These are phyloP conservation scores for Candida neerlandica DNA, from an alignment of 1,139 yeast genomes.

Conservation along the genomic window DNA sequence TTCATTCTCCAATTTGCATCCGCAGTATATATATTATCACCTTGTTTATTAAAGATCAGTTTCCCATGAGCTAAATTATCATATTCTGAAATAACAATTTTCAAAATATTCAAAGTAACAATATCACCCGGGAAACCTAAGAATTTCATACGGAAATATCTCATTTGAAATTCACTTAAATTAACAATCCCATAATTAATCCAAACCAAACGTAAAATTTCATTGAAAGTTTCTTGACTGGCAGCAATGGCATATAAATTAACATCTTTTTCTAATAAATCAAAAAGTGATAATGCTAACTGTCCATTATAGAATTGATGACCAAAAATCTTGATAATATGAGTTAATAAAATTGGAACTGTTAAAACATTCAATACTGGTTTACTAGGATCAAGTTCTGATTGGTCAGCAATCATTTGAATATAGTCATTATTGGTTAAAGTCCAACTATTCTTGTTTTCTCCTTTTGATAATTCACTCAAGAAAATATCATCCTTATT, in stretches of 20 bases:
- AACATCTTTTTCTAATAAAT: slow-evolving; percentile 36
- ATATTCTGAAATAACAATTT: slow-evolving; percentile 40
- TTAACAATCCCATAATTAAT: slow-evolving; percentile 41
- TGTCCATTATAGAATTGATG: slow-evolving; percentile 39
- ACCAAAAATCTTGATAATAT: slow-evolving; percentile 28
- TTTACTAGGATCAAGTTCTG: slow-evolving; percentile 21
- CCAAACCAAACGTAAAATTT: slow-evolving; percentile 42
- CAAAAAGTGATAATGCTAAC: slow-evolving; percentile 38
- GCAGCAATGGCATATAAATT: slow-evolving; percentile 37
- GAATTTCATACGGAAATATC: slow-evolving; percentile 41
- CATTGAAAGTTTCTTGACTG: slow-evolving; percentile 48
- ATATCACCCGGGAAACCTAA: slow-evolving; percentile 45
- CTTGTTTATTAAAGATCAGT: slow-evolving; percentile 14
- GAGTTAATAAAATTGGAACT: slow-evolving; percentile 40
- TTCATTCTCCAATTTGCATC: slow-evolving; percentile 38
- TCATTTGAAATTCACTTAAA: slow-evolving; percentile 38
- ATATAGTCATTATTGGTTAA: slow-evolving; percentile 23
- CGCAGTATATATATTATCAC: slow-evolving; percentile 35
- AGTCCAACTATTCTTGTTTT: slow-evolving; percentile 14
- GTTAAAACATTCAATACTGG: slow-evolving; percentile 40
- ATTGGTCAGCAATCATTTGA: slow-evolving; percentile 17
- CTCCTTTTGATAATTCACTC: slow-evolving; percentile 9
- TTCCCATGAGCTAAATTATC: slow-evolving; percentile 27
- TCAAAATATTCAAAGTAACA: slow-evolving; percentile 38
- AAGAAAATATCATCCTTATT: slow-evolving; percentile 5